phyloP scores from a whole-genome alignment of 768 basidiomycete genomes.

The Suillus plorans region DNA sequence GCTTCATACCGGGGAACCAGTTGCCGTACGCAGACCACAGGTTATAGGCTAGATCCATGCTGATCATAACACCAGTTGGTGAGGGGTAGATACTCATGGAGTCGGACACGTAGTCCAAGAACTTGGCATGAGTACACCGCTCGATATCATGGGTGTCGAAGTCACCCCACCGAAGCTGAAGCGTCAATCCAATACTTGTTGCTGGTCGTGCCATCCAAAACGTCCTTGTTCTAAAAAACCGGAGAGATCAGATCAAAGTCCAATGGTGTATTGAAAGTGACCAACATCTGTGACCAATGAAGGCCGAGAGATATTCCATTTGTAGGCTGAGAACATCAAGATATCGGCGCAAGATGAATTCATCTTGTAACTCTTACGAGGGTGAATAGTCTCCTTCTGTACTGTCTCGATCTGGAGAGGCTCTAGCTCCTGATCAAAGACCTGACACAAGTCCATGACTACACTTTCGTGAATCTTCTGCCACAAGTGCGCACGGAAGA shows the following conservation, averaged over 20 bases:
- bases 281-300: constrained; percentile 91
- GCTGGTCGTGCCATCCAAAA: constrained; percentile 93
- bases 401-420: no score
- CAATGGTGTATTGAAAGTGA: constrained; percentile 6
- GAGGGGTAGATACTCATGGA: constrained; percentile 99
- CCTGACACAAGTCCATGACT: no score
- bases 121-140: constrained; percentile 97
- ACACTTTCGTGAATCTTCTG: no score
- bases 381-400: no score
- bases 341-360: no score
- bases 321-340: no score
- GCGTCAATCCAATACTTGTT: constrained; percentile 99
- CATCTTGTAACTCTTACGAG: no score
- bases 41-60: constrained; percentile 98
- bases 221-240: constrained; percentile 74
- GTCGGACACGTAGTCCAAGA: constrained; percentile 98
- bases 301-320: no score
- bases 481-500: no score
- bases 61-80: constrained; percentile 97
- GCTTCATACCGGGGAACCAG: no score
- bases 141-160: constrained; percentile 99
- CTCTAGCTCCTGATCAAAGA: no score
- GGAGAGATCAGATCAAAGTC: constrained; percentile 10
- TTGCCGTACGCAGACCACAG: constrained; percentile 98
- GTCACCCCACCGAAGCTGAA: constrained; percentile 95